Conservation (phyloP, 768 basidiomycete genomes). For the Auricularia heimuer region DNA sequence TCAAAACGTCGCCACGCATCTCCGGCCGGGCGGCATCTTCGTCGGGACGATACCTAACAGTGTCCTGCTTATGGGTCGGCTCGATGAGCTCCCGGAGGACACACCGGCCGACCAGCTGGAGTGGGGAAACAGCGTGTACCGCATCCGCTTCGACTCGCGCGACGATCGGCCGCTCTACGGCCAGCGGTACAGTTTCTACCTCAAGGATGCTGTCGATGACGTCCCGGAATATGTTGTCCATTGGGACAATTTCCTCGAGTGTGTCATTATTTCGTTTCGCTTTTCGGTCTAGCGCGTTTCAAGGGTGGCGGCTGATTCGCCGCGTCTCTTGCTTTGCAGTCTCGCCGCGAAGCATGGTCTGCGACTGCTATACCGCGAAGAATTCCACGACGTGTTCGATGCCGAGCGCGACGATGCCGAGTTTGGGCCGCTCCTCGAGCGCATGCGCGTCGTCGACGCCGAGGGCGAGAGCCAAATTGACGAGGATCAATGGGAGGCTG, state of each 20-base stretch:
- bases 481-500: conserved; percentile 95
- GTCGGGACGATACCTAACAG: conserved; percentile 96
- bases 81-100: conserved; percentile 60
- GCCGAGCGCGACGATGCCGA: conserved; percentile 74
- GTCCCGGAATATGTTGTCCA: conserved; percentile 96
- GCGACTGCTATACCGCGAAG: conserved; percentile 63
- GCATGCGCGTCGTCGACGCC: conserved; percentile 86
- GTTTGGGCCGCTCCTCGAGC: conserved; percentile 70
- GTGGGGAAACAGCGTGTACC: conserved; percentile 89
- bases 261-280: conserved; percentile 17
- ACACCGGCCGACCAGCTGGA: conserved; percentile 44
- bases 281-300: too few species aligned
- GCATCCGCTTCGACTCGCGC: conserved; percentile 74
- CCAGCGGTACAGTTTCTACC: conserved; percentile 88
- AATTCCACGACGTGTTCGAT: conserved; percentile 82
- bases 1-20: conserved; percentile 71
- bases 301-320: not conserved
- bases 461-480: conserved; percentile 88
- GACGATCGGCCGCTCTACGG: conserved; percentile 59
- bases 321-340: conserved; percentile 28
- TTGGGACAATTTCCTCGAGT: conserved; percentile 90
- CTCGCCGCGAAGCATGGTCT: conserved; percentile 78
- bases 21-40: conserved; percentile 81
- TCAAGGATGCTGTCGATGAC: conserved; percentile 91
- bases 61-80: conserved; percentile 66